Percentiles rank a stretch among this genome's conserved stretches.
Conservation (phyloP, 805 yeast species). For the Wickerhamomyces rabaulensis region DNA sequence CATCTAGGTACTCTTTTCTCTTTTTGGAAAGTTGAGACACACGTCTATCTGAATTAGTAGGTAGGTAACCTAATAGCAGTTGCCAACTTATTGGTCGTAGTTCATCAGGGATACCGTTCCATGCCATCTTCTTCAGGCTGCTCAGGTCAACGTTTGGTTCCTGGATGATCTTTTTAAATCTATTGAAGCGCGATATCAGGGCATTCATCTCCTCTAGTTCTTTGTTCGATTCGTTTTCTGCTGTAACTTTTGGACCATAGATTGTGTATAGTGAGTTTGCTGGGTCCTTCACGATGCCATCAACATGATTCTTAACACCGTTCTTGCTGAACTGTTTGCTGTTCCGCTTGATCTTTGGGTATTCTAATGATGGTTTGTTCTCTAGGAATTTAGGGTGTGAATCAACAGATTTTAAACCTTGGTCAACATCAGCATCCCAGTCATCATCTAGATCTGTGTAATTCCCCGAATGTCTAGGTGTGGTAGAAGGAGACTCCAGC, state of each 20-base stretch:
- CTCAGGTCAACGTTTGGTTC: conserved; percentile 52
- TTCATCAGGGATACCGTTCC: conserved; percentile 90
- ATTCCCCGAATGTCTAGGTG: conserved; percentile 27
- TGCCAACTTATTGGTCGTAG: conserved; percentile 88
- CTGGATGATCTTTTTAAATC: conserved; percentile 59
- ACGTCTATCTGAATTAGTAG: conserved; percentile 78
- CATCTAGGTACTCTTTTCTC: conserved; percentile 79
- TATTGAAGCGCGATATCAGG: conserved; percentile 53
- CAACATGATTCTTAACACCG: conserved; percentile 18
- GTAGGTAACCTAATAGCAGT: conserved; percentile 80
- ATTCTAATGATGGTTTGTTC: conserved; percentile 22
- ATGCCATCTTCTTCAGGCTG: conserved; percentile 72
- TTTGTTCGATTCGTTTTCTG: conserved; percentile 32
- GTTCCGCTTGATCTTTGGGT: conserved; percentile 24
- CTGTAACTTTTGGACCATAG: conserved; percentile 36
- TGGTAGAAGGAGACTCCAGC: conserved; percentile 9
- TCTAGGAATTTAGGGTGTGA: conserved; percentile 28
- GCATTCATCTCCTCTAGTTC: conserved; percentile 56
- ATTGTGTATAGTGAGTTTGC: conserved; percentile 32
- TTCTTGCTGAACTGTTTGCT: conserved; percentile 12
- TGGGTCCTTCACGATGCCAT: conserved; percentile 24
- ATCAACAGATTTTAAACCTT: conserved; percentile 20
- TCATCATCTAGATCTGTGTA: conserved; percentile 82
- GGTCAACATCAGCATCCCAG: conserved; percentile 79
- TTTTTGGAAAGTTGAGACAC: conserved; percentile 65